Evolutionary conservation across 2,329 filamentous ascomycete species (phyloP).

Genomic region (Boeremia exigua): DNA sequence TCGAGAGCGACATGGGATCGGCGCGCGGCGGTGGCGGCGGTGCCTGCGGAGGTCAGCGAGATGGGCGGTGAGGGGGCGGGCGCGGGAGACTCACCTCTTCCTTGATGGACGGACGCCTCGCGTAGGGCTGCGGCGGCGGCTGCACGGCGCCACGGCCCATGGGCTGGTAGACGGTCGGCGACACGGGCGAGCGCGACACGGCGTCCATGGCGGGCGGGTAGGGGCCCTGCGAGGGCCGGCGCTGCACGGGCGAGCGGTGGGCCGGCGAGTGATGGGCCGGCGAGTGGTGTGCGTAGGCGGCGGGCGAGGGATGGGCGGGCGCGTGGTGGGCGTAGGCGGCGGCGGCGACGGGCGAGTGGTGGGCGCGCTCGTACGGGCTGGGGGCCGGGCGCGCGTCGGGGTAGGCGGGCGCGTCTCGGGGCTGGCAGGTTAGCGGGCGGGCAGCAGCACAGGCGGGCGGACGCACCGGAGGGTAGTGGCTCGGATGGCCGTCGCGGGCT

Average conservation of each 20-base stretch:
- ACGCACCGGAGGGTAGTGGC: constrained; percentile 33
- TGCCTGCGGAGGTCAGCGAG: constrained; percentile 65
- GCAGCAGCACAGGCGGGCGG: not conserved
- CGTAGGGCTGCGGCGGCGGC: constrained; percentile 41
- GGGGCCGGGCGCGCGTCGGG: constrained; percentile 40
- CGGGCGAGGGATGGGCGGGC: too few relatives aligned
- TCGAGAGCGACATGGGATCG: constrained; percentile 95
- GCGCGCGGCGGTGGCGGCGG: constrained; percentile 77
- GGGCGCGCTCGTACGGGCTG: constrained; percentile 46
- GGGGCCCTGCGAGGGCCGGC: constrained; percentile 45
- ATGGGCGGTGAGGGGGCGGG: constrained; percentile 1
- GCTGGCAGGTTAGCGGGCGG: constrained; percentile 18
- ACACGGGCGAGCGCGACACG: constrained; percentile 48
- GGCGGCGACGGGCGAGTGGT: constrained; percentile 44
- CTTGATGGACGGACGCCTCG: constrained; percentile 40
- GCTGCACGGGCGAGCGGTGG: constrained; percentile 47
- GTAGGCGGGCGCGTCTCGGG: constrained; percentile 44
- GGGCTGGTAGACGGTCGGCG: constrained; percentile 44
- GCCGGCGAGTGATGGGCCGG: constrained; percentile 22
- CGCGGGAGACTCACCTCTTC: constrained; percentile 40
- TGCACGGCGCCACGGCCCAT: constrained; percentile 45
- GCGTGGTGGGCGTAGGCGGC: too few relatives aligned
- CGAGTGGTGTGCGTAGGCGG: too few relatives aligned
- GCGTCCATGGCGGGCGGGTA: constrained; percentile 42
- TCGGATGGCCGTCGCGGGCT: constrained; percentile 41